phyloP scores from a whole-genome alignment of 2,329 filamentous ascomycete genomes.

The Aspergillus nomiae region DNA sequence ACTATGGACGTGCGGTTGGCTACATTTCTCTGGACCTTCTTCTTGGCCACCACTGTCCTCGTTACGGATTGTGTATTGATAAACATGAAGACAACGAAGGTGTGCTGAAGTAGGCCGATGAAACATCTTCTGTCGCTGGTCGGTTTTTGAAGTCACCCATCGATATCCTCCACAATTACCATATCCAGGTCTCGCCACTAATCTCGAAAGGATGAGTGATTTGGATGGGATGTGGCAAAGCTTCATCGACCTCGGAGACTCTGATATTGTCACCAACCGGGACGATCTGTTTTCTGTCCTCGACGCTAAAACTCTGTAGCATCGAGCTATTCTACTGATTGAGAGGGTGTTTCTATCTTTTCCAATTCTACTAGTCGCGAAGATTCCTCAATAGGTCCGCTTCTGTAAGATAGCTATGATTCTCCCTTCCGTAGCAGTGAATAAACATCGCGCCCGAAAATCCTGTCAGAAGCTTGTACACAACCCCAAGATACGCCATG shows the following conservation, averaged over 20 bases:
- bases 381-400: too few relatives aligned
- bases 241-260: background rate
- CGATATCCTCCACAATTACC: background rate
- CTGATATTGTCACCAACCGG: background rate
- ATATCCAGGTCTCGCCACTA: background rate
- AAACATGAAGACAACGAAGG: background rate
- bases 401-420: too few relatives aligned
- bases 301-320: background rate
- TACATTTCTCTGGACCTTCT: background rate
- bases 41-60: background rate
- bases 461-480: too few relatives aligned
- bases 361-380: too few relatives aligned
- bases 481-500: too few relatives aligned
- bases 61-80: conserved; percentile 1
- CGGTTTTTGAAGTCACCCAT: background rate
- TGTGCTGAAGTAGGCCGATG: background rate
- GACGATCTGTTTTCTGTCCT: background rate
- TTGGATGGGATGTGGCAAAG: background rate
- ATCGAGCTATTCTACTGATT: too few relatives aligned
- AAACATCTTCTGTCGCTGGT: background rate
- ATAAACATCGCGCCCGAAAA: too few relatives aligned
- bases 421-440: too few relatives aligned
- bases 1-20: background rate
- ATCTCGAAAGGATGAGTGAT: background rate
- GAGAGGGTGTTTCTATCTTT: too few relatives aligned